Base-by-base conservation (phyloP, 108 stramenopile genomes). In the Nitzschia sp. region DNA sequence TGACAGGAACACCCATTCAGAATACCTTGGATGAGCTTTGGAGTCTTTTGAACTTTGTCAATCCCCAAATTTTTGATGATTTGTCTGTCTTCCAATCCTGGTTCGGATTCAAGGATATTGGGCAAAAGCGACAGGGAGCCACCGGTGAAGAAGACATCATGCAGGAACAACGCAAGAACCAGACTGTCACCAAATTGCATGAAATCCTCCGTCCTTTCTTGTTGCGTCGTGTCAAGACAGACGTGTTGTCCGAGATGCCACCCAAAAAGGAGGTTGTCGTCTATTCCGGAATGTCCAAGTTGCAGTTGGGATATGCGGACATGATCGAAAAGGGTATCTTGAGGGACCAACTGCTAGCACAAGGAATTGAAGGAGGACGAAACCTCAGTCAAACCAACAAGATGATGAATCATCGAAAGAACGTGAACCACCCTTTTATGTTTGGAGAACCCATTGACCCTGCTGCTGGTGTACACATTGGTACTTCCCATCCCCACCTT, bases 1-100 rank as follows among this genome's bases (percentile, higher is more conserved):
- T 99, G 25, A 86, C 89, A 8, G 99, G 99, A 34, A 99, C 99
- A n/a, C 99, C 99, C n/a, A 98, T 99, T 65, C 95, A 97, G 67
- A 95, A 89, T 62, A 83, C 84, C 39, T 71, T 96, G 11, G 91
- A 94, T 67, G 97, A 98, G 77, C 89, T 99, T 14, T 99, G 99
- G 99, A 87, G 86, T 59, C 82, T 99, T 57, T 85, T 98, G 48
- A 98, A 99, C 76, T 99, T 99, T 80, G 95, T 97, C 63, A 97
- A 97, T 71, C 99, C 99, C 10, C 65, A 76, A 60, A 98, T 99
- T 62, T 99, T 99, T 68, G 97, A 98, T 68, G 97, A 99, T 78
- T 86, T 97, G 58, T 72, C 80, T 46, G 95, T 95, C 50, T 98
- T 98, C 74, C 94, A 95, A 76, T 93, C 92, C 20, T 97, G 97